Evolutionary conservation across 345 rosid genomes (phyloP), one percentile per base, ranked within the genome.

Genomic region (Limnanthes douglasii): DNA sequence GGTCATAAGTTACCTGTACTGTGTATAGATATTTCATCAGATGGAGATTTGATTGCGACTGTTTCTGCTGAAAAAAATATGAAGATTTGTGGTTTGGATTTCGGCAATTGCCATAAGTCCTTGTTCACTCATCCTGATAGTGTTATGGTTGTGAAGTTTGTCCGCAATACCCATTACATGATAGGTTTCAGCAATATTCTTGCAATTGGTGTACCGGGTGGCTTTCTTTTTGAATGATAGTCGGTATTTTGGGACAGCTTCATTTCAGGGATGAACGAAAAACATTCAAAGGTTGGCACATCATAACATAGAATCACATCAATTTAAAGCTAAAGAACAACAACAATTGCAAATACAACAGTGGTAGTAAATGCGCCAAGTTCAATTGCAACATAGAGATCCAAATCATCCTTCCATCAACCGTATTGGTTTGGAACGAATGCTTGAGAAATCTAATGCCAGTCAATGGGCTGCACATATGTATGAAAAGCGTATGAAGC

Each of bases 61-160:
- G 96, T 95, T 21, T 90, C 96, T 19, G 92, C 84, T 39, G 95
- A 90, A 62, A 90, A 90, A 56, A 90, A 90, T 66, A 31, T 90
- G 45, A 84, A 75, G 60, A 84, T 90, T 38, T 90, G 95, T 95
- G 98, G 96, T 37, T 53, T 90, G 66, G 98, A 90, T 67, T 90
- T 90, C 54, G 95, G 98, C 31, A 88, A 90, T 55, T 86, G 98
- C 59, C 98, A 84, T 32, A 90, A 70, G 54, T 84, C 98, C 39
- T 67, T 90, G 46, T 90, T 90, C 61, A 95, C 98, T 59, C 98
- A 90, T 48, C 49, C 61, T 52, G 98, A 77, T 52, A 90, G 98
- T 77, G 86, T 90, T 22, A 72, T 70, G 86, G 94, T 82, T 13
- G 98, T 90, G 48, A 73, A 77, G 38, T 90, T 90, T 65, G 98